Evolutionary conservation across 768 basidiomycete genomes (phyloP).

Genomic region (Neoboletus brunneissimus): DNA sequence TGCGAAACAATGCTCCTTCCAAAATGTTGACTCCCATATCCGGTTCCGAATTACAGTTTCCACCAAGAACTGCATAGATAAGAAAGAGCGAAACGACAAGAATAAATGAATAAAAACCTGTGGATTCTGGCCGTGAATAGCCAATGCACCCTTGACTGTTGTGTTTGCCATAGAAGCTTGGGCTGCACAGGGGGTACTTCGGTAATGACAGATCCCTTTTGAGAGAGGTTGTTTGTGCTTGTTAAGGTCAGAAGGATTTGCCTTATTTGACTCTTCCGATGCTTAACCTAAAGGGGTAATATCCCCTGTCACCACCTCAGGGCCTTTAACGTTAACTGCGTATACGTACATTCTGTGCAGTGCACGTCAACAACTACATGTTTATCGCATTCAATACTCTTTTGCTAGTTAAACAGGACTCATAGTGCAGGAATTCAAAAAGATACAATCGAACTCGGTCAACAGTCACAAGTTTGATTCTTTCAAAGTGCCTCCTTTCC

Average conservation of each 20-base stretch:
- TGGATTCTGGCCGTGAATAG: slow-evolving; percentile 97
- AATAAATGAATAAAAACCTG: slow-evolving; percentile 56
- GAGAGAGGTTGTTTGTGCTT: slow-evolving; percentile 17
- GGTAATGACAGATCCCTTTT: background rate
- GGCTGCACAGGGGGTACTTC: background rate
- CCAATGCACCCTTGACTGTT: slow-evolving; percentile 78
- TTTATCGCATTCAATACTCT: background rate
- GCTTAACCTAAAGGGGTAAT: background rate
- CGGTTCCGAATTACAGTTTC: slow-evolving; percentile 95
- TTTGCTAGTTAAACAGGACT: background rate
- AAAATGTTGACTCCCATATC: slow-evolving; percentile 91
- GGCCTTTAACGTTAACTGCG: too few relatives aligned
- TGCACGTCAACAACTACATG: background rate
- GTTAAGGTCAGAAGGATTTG: slow-evolving; percentile 20
- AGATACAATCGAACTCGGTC: background rate
- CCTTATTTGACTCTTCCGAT: slow-evolving; percentile 27
- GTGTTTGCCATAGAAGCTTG: slow-evolving; percentile 76
- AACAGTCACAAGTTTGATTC: background rate
- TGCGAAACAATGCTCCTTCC: slow-evolving; percentile 99
- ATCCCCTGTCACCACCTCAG: background rate
- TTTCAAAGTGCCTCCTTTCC: too few relatives aligned
- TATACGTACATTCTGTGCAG: background rate
- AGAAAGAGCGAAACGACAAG: slow-evolving; percentile 5
- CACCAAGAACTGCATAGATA: slow-evolving; percentile 69
- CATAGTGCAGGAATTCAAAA: background rate